Base-by-base conservation (phyloP, 2,329 filamentous ascomycete species). In the Rhynchosporium secalis region DNA sequence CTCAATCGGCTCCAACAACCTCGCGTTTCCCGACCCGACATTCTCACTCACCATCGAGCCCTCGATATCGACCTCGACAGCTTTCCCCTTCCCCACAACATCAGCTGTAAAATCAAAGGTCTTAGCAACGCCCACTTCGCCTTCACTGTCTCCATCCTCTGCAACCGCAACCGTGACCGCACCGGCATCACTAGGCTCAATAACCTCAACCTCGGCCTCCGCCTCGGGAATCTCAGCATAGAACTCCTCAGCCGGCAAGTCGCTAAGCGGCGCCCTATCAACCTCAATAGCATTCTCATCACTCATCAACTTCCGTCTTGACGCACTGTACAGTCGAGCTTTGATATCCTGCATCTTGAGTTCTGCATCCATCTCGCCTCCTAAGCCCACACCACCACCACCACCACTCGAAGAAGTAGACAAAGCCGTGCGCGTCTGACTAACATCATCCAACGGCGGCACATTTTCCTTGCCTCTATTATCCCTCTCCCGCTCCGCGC, bases 391-490 rank as follows among this genome's bases (percentile, higher is more conserved):
- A 46, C 4, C 6, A 48, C 5, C n/a, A 41, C 12, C 36, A 41
- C 20, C 20, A 20, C 20, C 20, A 20, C 20, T 20, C 4, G 51
- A 56, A 15, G 52, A 45, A 20, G 71, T 57, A 15, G 62, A 52
- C 20, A 65, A 62, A 20, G 72, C 65, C 36, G 68, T 63, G 33
- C 69, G 69, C 9, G 84, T 86, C 71, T 89, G 83, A 33, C 83
- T 85, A 45, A 89, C 75, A 51, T 90, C 86, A 60, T 85, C 83
- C 2, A 78, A 74, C 1, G 94, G 94, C 4, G 94, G 90, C 20
- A 96, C 86, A 73, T 99, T 99, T 79, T 99, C 94, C 80, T 99
- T 99, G 72, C 92, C 90, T 38, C 86, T 81, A 51, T 84, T 83
- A 68, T 90, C 78, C 80, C 80, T 68, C 80, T 74, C 72, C 81